Evolutionary conservation across 495 filamentous ascomycete species (phyloP), one percentile per base, ranked within the genome.

Genomic region (Hypoxylon lenormandii): DNA sequence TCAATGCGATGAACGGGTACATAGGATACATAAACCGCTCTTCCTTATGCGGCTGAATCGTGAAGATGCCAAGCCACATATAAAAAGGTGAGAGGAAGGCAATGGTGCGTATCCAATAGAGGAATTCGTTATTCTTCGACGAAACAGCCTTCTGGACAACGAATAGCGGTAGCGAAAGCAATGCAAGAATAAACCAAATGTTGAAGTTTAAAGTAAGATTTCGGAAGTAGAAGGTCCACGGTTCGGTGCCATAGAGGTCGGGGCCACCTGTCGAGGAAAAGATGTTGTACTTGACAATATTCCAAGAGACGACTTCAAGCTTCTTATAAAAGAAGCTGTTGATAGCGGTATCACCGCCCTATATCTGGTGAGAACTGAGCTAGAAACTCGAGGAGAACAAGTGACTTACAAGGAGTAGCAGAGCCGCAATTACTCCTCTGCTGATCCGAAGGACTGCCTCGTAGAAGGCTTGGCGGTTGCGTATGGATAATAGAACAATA

Each of bases 11-110:
- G 53, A 92, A 90, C 7, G 96, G 95, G 76, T 99, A 99, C 19
- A 89, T 90, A 0, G 94, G 94, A 77, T 96, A 98, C 93, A 99
- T 98, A 81, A 99, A 99, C 6, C 96, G 84, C 74, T 99, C 96
- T 77, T 99, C 96, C 72, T 99, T 99, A 83, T 99, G 96, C 16
- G 95, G 89, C 74, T 98, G 95, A 8, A 89, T 74, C 3, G 92
- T 92, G 79, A 99, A 97, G 56, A 98, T 94, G 5, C 77, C 87
- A 21, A 98, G 85, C 96, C 96, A 99, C 76, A 97, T 85, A 76
- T 97, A 98, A 78, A 97, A 94, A 0, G 96, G 94, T 1, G 88
- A 78, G 49, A 91, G 80, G 70, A 94, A 89, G 28, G 92, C 86
- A 47, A 94, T 66, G n/a, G 88, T 91, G 23, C 92, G 88, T 33